Evolutionary conservation across 2,329 filamentous ascomycete genomes (phyloP), one percentile per base, ranked within the genome.

Genomic region (Neofusicoccum sp.): DNA sequence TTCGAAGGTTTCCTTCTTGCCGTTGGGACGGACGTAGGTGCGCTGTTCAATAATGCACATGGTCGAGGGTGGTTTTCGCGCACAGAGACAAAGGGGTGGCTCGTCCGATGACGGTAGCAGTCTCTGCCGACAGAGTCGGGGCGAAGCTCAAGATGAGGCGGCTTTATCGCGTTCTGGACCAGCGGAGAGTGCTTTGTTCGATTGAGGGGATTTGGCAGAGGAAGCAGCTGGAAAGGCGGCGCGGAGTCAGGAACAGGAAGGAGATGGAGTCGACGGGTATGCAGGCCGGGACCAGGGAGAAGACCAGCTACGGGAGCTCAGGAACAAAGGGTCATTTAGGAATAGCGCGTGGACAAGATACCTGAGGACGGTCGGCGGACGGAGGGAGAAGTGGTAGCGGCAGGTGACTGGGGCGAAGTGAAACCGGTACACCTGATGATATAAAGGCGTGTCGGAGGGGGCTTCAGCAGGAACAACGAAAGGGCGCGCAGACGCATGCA

Each of bases 311-410:
- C 36, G 40, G 51, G 26, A 33, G 51, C 4, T 56, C 51, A 56
- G 51, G 51, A 58, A 58, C 51, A 56, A 43, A 43, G 51, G 38
- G 57, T 59, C 57, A 49, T 40, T 36, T 47, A 51, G 57, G 57
- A 8, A 12, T 59, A 59, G 57, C 57, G 57, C 57, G 57, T 59
- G 57, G 26, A 43, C 44, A n/a, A 20, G 7, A 49, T 33, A 26
- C 24, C 26, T 33, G 34, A 33, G 51, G 26, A 9, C 3, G n/a
- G n/a, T n/a, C n/a, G n/a, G n/a, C n/a, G n/a, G n/a, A n/a, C n/a
- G n/a, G n/a, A n/a, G n/a, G n/a, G n/a, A n/a, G n/a, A 38, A 36
- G 34, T n/a, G 31, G 33, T 31, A 14, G 20, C 14, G 40, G 57
- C 57, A 59, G 57, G 45, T 59, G 57, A 59, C 57, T 49, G 6